Conservation (phyloP, 306 rosid species). For the Malus sylvestris region DNA sequence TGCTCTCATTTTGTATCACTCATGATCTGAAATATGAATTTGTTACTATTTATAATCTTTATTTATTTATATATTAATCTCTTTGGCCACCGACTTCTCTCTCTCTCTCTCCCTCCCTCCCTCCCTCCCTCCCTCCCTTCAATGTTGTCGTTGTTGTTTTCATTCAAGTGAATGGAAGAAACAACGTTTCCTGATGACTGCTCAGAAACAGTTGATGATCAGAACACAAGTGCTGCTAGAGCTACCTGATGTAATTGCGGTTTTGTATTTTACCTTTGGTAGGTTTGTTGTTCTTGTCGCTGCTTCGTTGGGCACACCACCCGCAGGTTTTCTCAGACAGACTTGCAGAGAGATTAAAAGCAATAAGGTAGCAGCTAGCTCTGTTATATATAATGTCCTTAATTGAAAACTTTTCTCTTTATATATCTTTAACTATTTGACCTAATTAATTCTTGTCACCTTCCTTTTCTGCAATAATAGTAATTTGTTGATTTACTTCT, state of each 20-base stretch:
- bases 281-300: constrained; percentile 46
- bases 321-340: constrained; percentile 21
- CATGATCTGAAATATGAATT: neutral
- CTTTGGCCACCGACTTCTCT: neutral
- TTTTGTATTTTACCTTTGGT: constrained; percentile 22
- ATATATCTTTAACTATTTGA: neutral
- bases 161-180: neutral
- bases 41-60: neutral
- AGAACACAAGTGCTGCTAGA: neutral
- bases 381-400: neutral
- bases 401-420: neutral
- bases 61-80: neutral
- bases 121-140: neutral
- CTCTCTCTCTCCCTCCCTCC: neutral
- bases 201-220: constrained; percentile 2
- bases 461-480: neutral
- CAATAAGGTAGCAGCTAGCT: neutral
- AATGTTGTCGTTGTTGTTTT: neutral
- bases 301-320: constrained; percentile 33
- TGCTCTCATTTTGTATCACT: neutral
- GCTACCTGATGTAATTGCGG: constrained; percentile 22
- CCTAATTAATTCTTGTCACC: constrained; percentile 5
- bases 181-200: constrained; percentile 9
- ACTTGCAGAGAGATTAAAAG: constrained; percentile 13
- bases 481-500: neutral